These are phyloP conservation scores for Hyphopichia fennica DNA, from an alignment of 1,139 yeast genomes.

Conservation along the genomic window DNA sequence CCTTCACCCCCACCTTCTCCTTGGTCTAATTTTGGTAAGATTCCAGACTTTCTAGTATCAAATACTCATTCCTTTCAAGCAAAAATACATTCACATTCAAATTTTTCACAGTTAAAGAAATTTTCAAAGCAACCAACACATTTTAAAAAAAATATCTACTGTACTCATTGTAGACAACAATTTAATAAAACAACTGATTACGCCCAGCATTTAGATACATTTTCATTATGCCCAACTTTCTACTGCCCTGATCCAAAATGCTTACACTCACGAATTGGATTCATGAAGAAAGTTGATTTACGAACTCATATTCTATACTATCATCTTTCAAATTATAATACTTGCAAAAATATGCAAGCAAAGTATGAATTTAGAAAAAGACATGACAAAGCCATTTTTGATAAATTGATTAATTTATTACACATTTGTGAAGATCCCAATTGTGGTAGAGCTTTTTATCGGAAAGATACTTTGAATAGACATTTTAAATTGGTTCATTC, in stretches of 20 bases:
- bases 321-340: conserved; percentile 2
- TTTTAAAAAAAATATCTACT: not conserved
- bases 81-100: too few species aligned
- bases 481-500: conserved; percentile 3
- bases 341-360: not conserved
- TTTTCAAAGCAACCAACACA: not conserved
- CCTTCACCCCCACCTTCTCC: too few species aligned
- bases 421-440: not conserved
- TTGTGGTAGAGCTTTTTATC: conserved; percentile 3
- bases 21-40: too few species aligned
- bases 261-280: not conserved
- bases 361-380: not conserved
- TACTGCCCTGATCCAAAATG: conserved; percentile 1
- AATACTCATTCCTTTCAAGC: too few species aligned
- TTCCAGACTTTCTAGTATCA: too few species aligned
- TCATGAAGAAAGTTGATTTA: conserved; percentile 1
- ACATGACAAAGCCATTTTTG: not conserved
- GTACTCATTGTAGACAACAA: conserved; percentile 1
- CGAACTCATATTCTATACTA: not conserved
- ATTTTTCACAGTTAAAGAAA: not conserved
- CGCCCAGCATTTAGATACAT: conserved; percentile 1
- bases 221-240: not conserved
- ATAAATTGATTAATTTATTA: not conserved
- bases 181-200: not conserved
- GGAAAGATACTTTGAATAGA: conserved; percentile 3